A percentile compares a stretch with the other conserved stretches of the same genome.
Conservation (phyloP, 306 rosid species). For the Calophaca sinica region DNA sequence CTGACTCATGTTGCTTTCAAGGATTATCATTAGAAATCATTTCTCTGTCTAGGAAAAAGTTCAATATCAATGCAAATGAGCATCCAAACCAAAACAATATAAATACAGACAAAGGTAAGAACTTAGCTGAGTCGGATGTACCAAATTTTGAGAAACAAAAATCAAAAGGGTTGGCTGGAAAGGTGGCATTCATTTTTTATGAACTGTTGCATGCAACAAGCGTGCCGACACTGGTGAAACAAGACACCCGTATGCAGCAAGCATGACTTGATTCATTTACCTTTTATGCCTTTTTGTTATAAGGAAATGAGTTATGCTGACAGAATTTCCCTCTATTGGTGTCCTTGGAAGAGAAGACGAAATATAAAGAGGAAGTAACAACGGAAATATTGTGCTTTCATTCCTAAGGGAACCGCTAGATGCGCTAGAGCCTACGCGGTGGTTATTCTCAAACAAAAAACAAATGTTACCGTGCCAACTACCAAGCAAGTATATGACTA, state of each 20-base stretch:
- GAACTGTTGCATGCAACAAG: conserved; percentile 30
- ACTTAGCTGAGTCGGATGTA: conserved; percentile 47
- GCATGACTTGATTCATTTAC: conserved; percentile 21
- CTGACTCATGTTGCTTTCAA: conserved; percentile 86
- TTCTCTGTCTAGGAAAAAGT: conserved; percentile 82
- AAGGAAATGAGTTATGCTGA: conserved; percentile 25
- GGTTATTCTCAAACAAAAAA: conserved; percentile 13
- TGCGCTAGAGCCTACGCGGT: conserved; percentile 22
- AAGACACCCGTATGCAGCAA: conserved; percentile 16
- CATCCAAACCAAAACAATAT: conserved; percentile 51
- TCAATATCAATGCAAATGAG: conserved; percentile 64
- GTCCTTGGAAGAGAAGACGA: conserved; percentile 15
- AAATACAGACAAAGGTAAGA: conserved; percentile 50
- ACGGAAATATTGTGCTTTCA: conserved; percentile 22
- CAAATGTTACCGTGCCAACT: not conserved
- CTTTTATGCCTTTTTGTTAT: conserved; percentile 10
- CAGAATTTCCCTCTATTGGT: conserved; percentile 29
- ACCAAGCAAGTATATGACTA: conserved; percentile 21
- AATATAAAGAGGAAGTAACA: conserved; percentile 29
- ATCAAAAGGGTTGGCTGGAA: conserved; percentile 36
- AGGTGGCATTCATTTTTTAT: conserved; percentile 36
- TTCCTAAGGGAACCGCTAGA: conserved; percentile 30
- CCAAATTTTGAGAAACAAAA: conserved; percentile 40
- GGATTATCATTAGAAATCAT: conserved; percentile 74
- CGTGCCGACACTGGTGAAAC: conserved; percentile 33